Conservation (phyloP, 2,329 filamentous ascomycete genomes). For the Metarhizium robertsii region DNA sequence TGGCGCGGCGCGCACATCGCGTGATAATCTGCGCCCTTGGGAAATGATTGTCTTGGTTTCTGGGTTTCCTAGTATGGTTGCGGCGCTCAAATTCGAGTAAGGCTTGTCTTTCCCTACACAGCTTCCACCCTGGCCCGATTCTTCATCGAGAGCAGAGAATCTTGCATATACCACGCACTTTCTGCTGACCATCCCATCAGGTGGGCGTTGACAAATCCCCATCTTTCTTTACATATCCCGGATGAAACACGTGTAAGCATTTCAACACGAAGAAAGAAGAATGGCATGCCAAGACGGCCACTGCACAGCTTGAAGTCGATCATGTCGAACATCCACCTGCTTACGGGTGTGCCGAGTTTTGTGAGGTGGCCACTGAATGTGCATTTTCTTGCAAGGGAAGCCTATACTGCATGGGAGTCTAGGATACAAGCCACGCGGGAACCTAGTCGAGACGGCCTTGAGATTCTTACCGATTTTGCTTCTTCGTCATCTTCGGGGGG, state of each 20-base stretch:
- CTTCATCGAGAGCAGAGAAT: not conserved
- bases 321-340: conserved; percentile 70
- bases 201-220: conserved; percentile 88
- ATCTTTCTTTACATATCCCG: conserved; percentile 70
- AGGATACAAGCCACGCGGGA: conserved; percentile 43
- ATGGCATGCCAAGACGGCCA: conserved; percentile 47
- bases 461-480: conserved; percentile 48
- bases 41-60: conserved; percentile 81
- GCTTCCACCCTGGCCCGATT: not conserved
- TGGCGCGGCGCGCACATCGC: conserved; percentile 69
- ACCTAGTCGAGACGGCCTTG: conserved; percentile 36
- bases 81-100: conserved; percentile 89
- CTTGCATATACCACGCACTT: not conserved
- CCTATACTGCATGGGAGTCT: conserved; percentile 57
- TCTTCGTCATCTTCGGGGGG: conserved; percentile 26
- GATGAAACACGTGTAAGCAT: conserved; percentile 48
- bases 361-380: conserved; percentile 71
- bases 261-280: conserved; percentile 40
- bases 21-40: conserved; percentile 67
- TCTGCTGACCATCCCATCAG: conserved; percentile 29
- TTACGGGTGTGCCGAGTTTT: conserved; percentile 75
- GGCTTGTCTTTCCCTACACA: conserved; percentile 14
- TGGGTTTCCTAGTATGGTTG: conserved; percentile 79
- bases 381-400: conserved; percentile 67
- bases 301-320: conserved; percentile 54